Evolutionary conservation across 176 grass and related monocot species (phyloP).

Genomic region (Paspalum vaginatum): DNA sequence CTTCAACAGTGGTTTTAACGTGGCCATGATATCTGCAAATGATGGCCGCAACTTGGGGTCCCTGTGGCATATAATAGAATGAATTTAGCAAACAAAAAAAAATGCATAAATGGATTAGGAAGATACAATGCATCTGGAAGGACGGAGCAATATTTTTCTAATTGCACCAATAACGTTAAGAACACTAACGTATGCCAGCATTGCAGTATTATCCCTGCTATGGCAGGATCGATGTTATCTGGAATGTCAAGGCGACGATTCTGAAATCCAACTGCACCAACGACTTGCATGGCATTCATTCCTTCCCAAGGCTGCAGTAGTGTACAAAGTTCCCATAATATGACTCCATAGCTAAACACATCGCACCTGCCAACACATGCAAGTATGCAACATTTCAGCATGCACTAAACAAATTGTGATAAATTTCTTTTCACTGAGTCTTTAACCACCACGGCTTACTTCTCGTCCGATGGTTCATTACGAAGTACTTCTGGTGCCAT

Average conservation of each 20-base stretch:
- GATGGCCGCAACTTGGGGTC: constrained; percentile 84
- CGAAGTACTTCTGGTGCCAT: constrained; percentile 99
- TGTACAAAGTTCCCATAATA: constrained; percentile 97
- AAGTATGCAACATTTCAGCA: constrained; percentile 36
- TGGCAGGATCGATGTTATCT: constrained; percentile 73
- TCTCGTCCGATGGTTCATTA: constrained; percentile 95
- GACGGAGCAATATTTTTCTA: constrained; percentile 23
- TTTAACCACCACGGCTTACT: constrained; percentile 60
- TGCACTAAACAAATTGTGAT: constrained; percentile 16
- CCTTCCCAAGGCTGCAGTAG: constrained; percentile 97
- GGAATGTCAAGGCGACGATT: constrained; percentile 91
- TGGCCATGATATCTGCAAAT: constrained; percentile 87
- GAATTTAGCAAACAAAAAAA: constrained; percentile 22
- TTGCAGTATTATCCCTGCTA: constrained; percentile 71
- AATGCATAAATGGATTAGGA: neutral
- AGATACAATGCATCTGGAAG: constrained; percentile 5
- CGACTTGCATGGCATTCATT: constrained; percentile 99
- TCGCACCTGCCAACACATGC: constrained; percentile 68
- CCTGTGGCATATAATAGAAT: constrained; percentile 41
- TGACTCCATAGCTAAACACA: constrained; percentile 96
- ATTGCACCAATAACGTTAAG: constrained; percentile 37
- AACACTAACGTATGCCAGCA: constrained; percentile 97
- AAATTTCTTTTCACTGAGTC: neutral
- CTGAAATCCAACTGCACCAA: constrained; percentile 97
- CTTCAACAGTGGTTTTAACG: constrained; percentile 79